A percentile compares a stretch with the other conserved stretches of the same genome.
Evolutionary conservation across 129 eudicot species (phyloP).

Genomic region (Gnaphalium uliginosum): DNA sequence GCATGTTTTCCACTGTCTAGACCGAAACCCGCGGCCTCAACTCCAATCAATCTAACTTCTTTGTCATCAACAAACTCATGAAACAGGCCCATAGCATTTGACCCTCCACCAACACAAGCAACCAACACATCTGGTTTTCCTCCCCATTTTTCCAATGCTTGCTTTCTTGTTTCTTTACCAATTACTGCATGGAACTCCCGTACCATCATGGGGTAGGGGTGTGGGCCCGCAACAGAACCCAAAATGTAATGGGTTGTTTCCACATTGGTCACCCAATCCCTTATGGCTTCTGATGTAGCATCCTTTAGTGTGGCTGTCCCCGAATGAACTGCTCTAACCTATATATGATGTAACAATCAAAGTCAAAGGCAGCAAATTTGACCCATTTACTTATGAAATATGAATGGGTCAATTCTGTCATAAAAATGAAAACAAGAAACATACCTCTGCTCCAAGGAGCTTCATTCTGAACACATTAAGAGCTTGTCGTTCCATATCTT

Average conservation of each 20-base stretch:
- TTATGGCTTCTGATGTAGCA: constrained; percentile 89
- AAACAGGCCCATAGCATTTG: constrained; percentile 91
- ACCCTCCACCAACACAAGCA: constrained; percentile 92
- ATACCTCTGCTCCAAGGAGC: constrained; percentile 95
- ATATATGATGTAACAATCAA: constrained; percentile 22
- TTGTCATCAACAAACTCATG: constrained; percentile 80
- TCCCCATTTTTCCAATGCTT: constrained; percentile 94
- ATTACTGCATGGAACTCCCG: constrained; percentile 37
- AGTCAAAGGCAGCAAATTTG: neutral
- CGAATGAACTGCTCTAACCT: constrained; percentile 87
- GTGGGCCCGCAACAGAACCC: constrained; percentile 37
- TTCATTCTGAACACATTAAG: constrained; percentile 84
- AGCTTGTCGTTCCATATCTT: constrained; percentile 89
- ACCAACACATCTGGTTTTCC: constrained; percentile 86
- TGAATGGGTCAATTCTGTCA: neutral
- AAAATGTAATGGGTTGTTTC: constrained; percentile 48
- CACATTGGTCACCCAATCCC: constrained; percentile 90
- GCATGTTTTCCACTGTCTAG: constrained; percentile 89
- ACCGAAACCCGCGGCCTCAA: constrained; percentile 90
- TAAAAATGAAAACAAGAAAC: constrained; percentile 16
- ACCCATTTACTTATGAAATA: neutral
- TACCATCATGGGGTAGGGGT: constrained; percentile 37
- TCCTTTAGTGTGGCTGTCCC: constrained; percentile 90
- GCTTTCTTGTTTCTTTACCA: constrained; percentile 82
- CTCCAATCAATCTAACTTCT: constrained; percentile 84